Conservation (phyloP, 129 eudicot species). For the Pseudognaphalium luteoalbum region DNA sequence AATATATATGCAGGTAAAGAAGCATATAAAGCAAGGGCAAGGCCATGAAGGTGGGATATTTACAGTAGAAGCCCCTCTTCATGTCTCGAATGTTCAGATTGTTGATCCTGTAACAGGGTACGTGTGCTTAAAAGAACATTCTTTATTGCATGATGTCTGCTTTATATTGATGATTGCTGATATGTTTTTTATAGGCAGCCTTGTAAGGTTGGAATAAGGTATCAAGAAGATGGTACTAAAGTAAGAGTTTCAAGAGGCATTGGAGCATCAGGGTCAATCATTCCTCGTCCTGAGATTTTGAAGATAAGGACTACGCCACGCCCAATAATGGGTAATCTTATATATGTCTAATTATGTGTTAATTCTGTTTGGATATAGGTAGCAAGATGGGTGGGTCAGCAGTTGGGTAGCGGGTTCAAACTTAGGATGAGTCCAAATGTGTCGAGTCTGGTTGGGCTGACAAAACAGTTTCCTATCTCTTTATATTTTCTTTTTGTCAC, state of each 20-base stretch:
- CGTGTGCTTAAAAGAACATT: constrained; percentile 4
- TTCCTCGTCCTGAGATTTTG: constrained; percentile 93
- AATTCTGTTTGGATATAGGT: neutral
- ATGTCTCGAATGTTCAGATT: constrained; percentile 92
- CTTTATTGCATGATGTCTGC: neutral
- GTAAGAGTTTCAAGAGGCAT: constrained; percentile 89
- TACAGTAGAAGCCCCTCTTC: constrained; percentile 96
- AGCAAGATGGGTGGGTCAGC: neutral
- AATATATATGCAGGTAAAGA: constrained; percentile 67
- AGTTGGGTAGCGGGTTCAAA: neutral
- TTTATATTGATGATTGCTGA: constrained; percentile 6
- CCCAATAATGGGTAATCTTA: constrained; percentile 65
- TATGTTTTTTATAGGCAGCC: constrained; percentile 54
- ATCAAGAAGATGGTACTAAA: constrained; percentile 86
- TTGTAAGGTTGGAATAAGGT: constrained; percentile 74
- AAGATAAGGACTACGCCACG: constrained; percentile 83
- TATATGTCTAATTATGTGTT: neutral
- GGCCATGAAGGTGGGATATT: constrained; percentile 99
- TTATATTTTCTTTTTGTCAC: too few species aligned
- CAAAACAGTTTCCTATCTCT: neutral
- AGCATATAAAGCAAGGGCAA: constrained; percentile 97
- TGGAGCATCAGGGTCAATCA: constrained; percentile 85
- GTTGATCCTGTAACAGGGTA: constrained; percentile 89
- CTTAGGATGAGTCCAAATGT: too few species aligned
- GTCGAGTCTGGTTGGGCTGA: too few species aligned